phyloP scores from a whole-genome alignment of 345 rosid species.

The Geranium brycei region DNA sequence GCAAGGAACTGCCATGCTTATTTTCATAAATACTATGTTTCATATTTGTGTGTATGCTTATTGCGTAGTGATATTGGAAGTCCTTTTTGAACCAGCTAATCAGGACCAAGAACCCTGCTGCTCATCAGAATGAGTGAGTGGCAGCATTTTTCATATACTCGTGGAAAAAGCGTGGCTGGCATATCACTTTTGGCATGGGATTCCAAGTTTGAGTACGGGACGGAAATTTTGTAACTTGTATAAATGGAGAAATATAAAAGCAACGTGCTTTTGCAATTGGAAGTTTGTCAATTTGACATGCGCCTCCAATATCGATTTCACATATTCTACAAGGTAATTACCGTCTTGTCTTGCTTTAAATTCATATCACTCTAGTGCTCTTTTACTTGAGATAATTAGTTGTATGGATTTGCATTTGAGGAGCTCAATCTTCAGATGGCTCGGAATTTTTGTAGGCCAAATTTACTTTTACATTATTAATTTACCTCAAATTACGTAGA shows the following conservation, averaged over 20 bases:
- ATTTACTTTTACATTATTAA: too few relatives aligned
- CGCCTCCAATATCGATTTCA: constrained; percentile 14
- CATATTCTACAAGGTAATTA: constrained; percentile 24
- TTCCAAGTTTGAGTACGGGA: not conserved
- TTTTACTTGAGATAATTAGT: constrained; percentile 9
- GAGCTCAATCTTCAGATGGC: not conserved
- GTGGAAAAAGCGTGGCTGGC: not conserved
- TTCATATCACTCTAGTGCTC: constrained; percentile 2
- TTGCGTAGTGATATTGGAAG: not conserved
- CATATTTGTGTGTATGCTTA: too few relatives aligned
- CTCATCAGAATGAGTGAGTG: constrained; percentile 13
- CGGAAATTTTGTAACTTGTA: not conserved
- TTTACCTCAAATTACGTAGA: not conserved
- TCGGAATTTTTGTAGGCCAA: not conserved
- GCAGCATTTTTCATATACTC: not conserved
- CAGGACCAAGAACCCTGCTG: constrained; percentile 10
- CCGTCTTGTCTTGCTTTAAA: constrained; percentile 1
- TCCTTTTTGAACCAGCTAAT: constrained; percentile 4
- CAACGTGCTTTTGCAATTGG: constrained; percentile 13
- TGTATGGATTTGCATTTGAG: not conserved
- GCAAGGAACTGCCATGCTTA: not conserved
- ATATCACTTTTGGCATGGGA: not conserved
- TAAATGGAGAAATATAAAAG: constrained; percentile 7
- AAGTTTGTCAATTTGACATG: constrained; percentile 12
- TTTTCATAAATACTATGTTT: not conserved